Percentiles rank a stretch among this genome's conserved stretches.
phyloP scores from a whole-genome alignment of 73 alveolate genomes.

The Stentor roeselii region DNA sequence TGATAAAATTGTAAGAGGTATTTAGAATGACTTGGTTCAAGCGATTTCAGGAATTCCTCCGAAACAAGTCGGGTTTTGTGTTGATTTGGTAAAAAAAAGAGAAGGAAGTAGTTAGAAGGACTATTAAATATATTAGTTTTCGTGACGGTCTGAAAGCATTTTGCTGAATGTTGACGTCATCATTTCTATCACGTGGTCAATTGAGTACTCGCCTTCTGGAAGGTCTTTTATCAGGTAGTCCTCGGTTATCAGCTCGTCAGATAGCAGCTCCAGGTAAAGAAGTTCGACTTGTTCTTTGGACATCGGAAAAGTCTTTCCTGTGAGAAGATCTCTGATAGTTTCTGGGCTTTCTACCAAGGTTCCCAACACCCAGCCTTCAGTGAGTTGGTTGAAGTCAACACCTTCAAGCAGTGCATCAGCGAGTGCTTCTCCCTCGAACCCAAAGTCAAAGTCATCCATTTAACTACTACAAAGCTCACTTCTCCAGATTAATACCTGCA shows the following conservation, averaged over 20 bases:
- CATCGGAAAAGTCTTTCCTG: neutral
- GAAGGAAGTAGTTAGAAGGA: neutral
- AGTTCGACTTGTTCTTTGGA: neutral
- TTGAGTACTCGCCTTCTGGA: neutral
- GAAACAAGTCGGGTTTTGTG: neutral
- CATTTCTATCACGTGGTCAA: neutral
- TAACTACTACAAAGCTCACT: neutral
- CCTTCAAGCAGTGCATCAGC: neutral
- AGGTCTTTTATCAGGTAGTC: neutral
- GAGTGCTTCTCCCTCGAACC: neutral
- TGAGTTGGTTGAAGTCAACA: neutral
- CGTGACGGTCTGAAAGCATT: neutral
- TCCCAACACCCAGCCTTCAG: neutral
- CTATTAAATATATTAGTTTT: no score
- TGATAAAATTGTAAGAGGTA: slow-evolving; percentile 10
- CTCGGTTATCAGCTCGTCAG: neutral
- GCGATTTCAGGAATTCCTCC: slow-evolving; percentile 14
- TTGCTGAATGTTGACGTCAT: neutral
- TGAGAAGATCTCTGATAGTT: neutral
- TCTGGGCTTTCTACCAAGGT: neutral
- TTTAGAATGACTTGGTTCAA: neutral
- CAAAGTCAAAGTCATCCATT: neutral
- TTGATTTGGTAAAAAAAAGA: neutral
- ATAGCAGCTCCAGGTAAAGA: neutral
- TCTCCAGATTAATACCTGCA: neutral